A percentile compares a stretch with the other conserved stretches of the same genome.
phyloP scores from a whole-genome alignment of 108 stramenopile species.

The Skeletonema menzelii region DNA sequence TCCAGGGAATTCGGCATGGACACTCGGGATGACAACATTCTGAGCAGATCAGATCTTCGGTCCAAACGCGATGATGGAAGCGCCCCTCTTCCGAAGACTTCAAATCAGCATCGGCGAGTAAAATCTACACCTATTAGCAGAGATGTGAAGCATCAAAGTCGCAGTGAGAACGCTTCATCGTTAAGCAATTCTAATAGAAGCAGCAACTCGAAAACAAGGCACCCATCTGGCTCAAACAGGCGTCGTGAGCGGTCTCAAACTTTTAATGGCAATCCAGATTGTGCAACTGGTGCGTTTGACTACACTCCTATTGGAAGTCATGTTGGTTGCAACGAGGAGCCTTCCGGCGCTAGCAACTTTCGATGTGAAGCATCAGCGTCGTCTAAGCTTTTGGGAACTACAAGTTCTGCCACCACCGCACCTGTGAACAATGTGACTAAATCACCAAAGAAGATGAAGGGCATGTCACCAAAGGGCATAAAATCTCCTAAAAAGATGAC shows the following conservation, averaged over 20 bases:
- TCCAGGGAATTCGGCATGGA: background rate
- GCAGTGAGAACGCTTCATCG: background rate
- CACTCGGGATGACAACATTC: background rate
- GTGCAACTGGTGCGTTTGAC: constrained; percentile 1
- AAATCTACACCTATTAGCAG: background rate
- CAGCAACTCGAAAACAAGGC: too few species aligned
- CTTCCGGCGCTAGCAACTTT: background rate
- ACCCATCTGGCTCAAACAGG: background rate
- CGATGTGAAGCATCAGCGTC: background rate
- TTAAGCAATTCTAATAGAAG: background rate
- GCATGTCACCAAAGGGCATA: background rate
- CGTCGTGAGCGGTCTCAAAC: background rate
- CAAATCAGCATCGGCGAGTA: background rate
- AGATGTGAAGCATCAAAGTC: background rate
- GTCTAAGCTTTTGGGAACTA: background rate
- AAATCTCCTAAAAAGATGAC: background rate
- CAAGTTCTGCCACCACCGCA: background rate
- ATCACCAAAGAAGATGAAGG: background rate
- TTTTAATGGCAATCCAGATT: background rate
- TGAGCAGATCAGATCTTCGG: background rate
- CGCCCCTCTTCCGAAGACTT: background rate
- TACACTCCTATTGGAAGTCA: background rate
- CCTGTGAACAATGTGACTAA: background rate
- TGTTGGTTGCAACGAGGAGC: background rate
- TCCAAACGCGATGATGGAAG: background rate